Base-by-base conservation (phyloP, 108 stramenopile species). In the Skeletonema grethae region DNA sequence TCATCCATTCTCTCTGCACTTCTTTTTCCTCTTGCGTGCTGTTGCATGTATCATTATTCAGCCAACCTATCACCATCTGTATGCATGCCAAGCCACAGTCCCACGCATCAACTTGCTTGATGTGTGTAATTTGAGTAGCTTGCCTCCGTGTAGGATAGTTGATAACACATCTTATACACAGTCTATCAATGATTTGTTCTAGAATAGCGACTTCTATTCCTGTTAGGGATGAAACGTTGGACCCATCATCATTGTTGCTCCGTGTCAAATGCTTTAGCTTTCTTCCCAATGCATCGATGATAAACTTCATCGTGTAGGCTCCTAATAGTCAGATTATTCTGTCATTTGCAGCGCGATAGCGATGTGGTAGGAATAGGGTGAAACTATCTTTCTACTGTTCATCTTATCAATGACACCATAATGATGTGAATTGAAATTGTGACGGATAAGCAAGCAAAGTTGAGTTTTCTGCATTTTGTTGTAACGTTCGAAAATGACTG, bases 41-140 rank as follows among this genome's bases (percentile, higher is more conserved):
- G 22, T 38, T 18, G 35, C 31, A 28, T 63, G 38, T 34, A 25
- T 31, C 20, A 34, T 39, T 29, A 34, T 39, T 12, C 13, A 68
- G 61, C 87, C 87, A 88, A 39, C 77, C 28, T 13, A 86, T 62
- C 9, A 88, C 56, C 82, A 88, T 90, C 55, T 86, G 65, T 22
- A 90, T 41, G 43, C 89, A 90, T 22, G 89, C 73, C 2, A 86
- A 50, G 5, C 89, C 89, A 63, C 87, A 86, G 65, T 89, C 88
- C 88, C 88, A 89, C 39, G 79, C 70, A 41, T 89, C 88, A 3
- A 36, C 20, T 76, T 89, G 88, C 24, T 62, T 64, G 20, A 79
- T 70, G 29, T 79, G 82, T 18, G 28, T 50, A 1, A 73, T 58
- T 9, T 18, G 15, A 5, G 77, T 65, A 50, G 71, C 61, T 25